Base-by-base conservation (phyloP, 805 yeast genomes). In the Saccharomyces eubayanus region DNA sequence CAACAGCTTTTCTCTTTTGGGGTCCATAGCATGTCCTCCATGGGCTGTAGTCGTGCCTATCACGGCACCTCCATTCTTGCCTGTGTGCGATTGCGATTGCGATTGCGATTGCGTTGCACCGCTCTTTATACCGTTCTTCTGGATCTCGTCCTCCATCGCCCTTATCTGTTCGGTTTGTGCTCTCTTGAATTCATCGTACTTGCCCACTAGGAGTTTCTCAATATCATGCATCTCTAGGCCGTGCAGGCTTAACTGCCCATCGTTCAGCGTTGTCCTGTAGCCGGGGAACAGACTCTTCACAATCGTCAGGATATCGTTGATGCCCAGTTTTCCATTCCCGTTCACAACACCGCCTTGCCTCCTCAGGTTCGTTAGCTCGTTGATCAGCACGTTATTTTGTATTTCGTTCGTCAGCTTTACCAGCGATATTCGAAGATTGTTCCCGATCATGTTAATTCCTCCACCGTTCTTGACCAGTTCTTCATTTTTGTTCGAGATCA, bases 231-330 rank as follows among this genome's bases (percentile, higher is more conserved):
- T 52, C 45, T 63, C 64, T 45, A 68, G 51, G 51, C 66, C 63
- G 51, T 67, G 69, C 57, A 68, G 66, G 40, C 65, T 66, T 43
- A 68, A 51, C 50, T 68, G 72, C 1, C 72, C 72, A 56, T 68
- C 71, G 8, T 62, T 58, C 31, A 68, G 53, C 11, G 67, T 62
- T n/a, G 66, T 65, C 46, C 65, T 48, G 9, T 50, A 41, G 46
- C 59, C 60, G 1, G 70, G 70, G 48, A 68, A 67, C 28, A 64
- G 50, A 14, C 57, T 54, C 46, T 65, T 59, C n/a, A 68, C 64
- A 10, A 64, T 61, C 16, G 55, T 57, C 28, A 68, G 55, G 14
- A 67, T 65, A 51, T 67, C 71, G 55, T 65, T 65, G 36, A 67
- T 67, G 45, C 61, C 67, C 12, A 66, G 56, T 43, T 64, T 65